phyloP scores from a whole-genome alignment of 2,329 filamentous ascomycete genomes.

The Beauveria varroae region DNA sequence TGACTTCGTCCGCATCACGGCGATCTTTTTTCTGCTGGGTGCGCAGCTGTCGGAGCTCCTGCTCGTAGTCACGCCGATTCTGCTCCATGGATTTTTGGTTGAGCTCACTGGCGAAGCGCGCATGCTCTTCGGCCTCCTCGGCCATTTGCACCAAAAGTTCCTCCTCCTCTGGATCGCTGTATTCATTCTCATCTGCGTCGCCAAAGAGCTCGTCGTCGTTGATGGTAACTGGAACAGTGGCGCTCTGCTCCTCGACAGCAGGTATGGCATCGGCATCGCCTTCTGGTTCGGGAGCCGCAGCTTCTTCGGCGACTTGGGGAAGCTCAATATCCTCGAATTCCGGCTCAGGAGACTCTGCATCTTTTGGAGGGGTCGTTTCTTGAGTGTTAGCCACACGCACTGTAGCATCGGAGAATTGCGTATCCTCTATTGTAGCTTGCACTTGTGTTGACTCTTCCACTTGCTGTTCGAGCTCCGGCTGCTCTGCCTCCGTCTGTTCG shows the following conservation, averaged over 20 bases:
- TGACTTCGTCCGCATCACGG: slow-evolving; percentile 93
- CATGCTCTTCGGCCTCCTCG: slow-evolving; percentile 87
- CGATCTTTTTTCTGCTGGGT: slow-evolving; percentile 95
- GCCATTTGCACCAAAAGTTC: slow-evolving; percentile 81
- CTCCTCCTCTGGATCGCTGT: slow-evolving; percentile 86
- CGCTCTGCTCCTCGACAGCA: neutral
- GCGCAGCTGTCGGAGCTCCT: slow-evolving; percentile 77
- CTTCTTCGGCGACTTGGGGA: slow-evolving; percentile 11
- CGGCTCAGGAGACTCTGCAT: slow-evolving; percentile 17
- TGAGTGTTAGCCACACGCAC: neutral
- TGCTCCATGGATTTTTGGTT: slow-evolving; percentile 66
- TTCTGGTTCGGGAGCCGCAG: neutral
- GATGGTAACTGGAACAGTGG: neutral
- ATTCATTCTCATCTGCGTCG: slow-evolving; percentile 62
- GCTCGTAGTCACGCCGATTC: slow-evolving; percentile 74
- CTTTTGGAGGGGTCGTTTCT: neutral
- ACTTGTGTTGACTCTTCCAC: neutral
- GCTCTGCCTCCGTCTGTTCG: neutral
- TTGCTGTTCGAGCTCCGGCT: neutral
- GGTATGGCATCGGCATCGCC: neutral
- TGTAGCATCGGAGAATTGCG: neutral
- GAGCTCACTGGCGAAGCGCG: slow-evolving; percentile 80
- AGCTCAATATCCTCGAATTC: slow-evolving; percentile 31
- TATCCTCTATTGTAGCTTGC: neutral
- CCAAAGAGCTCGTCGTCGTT: slow-evolving; percentile 36